phyloP scores from a whole-genome alignment of 495 filamentous ascomycete genomes.

The Trichoderma asperelloides region DNA sequence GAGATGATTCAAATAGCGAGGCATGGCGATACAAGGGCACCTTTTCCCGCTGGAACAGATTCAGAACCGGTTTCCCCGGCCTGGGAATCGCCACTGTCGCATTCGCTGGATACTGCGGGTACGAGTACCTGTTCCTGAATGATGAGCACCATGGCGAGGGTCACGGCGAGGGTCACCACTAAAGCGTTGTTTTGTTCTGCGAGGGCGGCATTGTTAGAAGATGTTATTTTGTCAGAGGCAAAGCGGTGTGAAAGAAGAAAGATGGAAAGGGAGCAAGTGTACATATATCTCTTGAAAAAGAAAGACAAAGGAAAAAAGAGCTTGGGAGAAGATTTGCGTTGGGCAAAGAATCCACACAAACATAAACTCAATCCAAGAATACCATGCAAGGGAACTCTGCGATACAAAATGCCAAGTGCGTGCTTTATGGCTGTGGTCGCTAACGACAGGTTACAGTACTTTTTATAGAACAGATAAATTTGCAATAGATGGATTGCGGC shows the following conservation, averaged over 20 bases:
- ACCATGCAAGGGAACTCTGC: not conserved
- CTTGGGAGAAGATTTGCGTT: not conserved
- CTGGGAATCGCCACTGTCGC: constrained; percentile 85
- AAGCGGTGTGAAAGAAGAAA: not conserved
- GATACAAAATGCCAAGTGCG: not conserved
- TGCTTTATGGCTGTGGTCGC: too few relatives aligned
- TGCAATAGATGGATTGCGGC: too few relatives aligned
- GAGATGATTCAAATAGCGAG: constrained; percentile 50
- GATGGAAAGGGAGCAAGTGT: constrained; percentile 8
- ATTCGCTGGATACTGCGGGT: constrained; percentile 79
- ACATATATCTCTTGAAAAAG: constrained; percentile 11
- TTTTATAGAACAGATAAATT: too few relatives aligned
- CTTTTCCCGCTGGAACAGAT: constrained; percentile 82
- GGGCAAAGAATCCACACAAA: not conserved
- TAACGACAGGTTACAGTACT: too few relatives aligned
- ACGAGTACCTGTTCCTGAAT: constrained; percentile 77
- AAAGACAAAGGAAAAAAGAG: not conserved
- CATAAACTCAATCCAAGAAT: not conserved
- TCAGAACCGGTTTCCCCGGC: constrained; percentile 77
- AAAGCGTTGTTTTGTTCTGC: not conserved
- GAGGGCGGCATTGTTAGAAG: not conserved
- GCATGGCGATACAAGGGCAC: constrained; percentile 86
- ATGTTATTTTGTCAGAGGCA: not conserved
- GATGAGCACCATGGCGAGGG: constrained; percentile 59
- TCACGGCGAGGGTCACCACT: constrained; percentile 34